Evolutionary conservation across 2,329 filamentous ascomycete genomes (phyloP).

Genomic region (Karstenula rhodostoma): DNA sequence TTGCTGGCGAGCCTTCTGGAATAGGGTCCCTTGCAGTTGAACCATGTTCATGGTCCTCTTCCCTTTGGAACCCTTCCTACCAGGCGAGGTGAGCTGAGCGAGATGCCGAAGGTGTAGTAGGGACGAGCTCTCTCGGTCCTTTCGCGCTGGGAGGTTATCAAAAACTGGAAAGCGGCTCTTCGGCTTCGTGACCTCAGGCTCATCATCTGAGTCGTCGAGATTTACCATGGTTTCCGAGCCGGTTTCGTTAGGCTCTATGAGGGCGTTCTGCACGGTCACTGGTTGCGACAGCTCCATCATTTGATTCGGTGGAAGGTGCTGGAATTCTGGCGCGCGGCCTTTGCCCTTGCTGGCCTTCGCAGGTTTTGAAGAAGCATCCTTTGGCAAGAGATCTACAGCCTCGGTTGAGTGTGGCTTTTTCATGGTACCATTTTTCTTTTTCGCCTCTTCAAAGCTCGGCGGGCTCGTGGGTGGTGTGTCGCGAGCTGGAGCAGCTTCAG

Average conservation of each 20-base stretch:
- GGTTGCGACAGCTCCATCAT: conserved; percentile 25
- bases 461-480: conserved; percentile 58
- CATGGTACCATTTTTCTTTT: conserved; percentile 15
- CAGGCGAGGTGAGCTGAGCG: conserved; percentile 73
- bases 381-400: conserved; percentile 13
- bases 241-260: conserved; percentile 17
- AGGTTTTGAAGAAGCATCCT: conserved; percentile 17
- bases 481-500: conserved; percentile 46
- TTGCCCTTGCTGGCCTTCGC: conserved; percentile 66
- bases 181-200: conserved; percentile 68
- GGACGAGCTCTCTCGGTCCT: conserved; percentile 68
- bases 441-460: conserved; percentile 32
- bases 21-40: conserved; percentile 73
- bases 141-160: conserved; percentile 70
- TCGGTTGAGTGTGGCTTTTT: conserved; percentile 9
- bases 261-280: conserved; percentile 25
- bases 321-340: conserved; percentile 60
- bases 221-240: conserved; percentile 34
- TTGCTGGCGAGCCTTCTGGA: conserved; percentile 79
- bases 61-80: conserved; percentile 54
- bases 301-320: conserved; percentile 42
- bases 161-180: conserved; percentile 63
- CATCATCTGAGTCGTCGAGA: conserved; percentile 64
- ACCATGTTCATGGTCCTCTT: conserved; percentile 70
- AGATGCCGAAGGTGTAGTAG: conserved; percentile 75